phyloP scores from a whole-genome alignment of 2,329 filamentous ascomycete genomes.

The Fusarium pseudograminearum region DNA sequence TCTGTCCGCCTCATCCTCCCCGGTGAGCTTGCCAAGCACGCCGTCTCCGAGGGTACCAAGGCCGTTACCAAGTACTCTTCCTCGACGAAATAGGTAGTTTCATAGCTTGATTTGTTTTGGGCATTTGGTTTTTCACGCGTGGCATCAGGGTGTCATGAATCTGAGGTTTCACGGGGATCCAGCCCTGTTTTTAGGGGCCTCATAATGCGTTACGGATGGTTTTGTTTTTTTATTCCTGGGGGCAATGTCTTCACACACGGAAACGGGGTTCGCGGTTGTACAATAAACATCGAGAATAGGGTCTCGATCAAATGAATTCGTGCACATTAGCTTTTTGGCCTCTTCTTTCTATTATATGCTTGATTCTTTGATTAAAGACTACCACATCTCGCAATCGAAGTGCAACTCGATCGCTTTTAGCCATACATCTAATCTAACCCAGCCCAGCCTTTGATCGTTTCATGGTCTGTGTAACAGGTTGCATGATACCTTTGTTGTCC shows the following conservation, averaged over 20 bases:
- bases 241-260: conserved; percentile 76
- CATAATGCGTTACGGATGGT: conserved; percentile 82
- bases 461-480: conserved; percentile 87
- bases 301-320: conserved; percentile 72
- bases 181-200: conserved; percentile 59
- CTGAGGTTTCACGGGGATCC: conserved; percentile 60
- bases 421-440: conserved; percentile 62
- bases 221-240: conserved; percentile 72
- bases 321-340: conserved; percentile 63
- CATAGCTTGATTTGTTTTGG: conserved; percentile 70
- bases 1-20: conserved; percentile 98
- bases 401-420: background rate
- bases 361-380: background rate
- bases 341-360: conserved; percentile 8
- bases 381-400: background rate
- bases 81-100: conserved; percentile 89
- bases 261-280: conserved; percentile 80
- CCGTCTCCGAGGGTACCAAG: conserved; percentile 99
- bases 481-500: conserved; percentile 89
- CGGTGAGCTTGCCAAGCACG: conserved; percentile 99
- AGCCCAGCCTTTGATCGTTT: conserved; percentile 88
- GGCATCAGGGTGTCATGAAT: conserved; percentile 71
- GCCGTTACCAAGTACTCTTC: conserved; percentile 99
- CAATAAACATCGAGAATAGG: conserved; percentile 75
- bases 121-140: conserved; percentile 64